Evolutionary conservation across 352 stramenopile genomes (phyloP).

Genomic region (Pythium biforme): DNA sequence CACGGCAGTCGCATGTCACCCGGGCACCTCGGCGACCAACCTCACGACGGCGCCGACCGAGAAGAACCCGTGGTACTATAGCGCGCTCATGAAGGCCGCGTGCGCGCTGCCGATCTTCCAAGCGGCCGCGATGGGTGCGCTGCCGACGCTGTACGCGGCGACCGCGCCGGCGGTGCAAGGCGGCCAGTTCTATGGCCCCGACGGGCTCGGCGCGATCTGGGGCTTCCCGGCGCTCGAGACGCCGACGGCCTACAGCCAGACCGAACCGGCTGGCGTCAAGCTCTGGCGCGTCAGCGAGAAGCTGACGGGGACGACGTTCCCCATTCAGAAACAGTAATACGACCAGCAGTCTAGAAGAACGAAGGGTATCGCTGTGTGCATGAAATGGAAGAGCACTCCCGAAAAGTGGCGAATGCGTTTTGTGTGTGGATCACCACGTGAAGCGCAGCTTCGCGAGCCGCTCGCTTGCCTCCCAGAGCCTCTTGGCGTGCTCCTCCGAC

Average conservation of each 20-base stretch:
- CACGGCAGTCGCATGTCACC: slow-evolving; percentile 19
- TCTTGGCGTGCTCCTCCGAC: slow-evolving; percentile 29
- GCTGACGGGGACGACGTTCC: background rate
- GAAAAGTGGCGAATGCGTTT: too few relatives aligned
- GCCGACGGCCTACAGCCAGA: background rate
- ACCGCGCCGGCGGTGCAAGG: slow-evolving; percentile 21
- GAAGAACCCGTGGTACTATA: background rate
- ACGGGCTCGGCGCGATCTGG: background rate
- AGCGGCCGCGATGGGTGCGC: slow-evolving; percentile 30
- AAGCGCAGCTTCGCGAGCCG: slow-evolving; percentile 27
- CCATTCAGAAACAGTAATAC: background rate
- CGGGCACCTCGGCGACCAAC: slow-evolving; percentile 36
- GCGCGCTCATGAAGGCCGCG: slow-evolving; percentile 11
- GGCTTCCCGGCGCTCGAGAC: background rate
- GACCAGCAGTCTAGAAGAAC: too few relatives aligned
- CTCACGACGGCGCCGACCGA: background rate
- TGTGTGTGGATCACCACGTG: too few relatives aligned
- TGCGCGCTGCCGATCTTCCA: slow-evolving; percentile 22
- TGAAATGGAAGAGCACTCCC: too few relatives aligned
- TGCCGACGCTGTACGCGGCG: slow-evolving; percentile 46
- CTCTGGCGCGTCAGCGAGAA: background rate
- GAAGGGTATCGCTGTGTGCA: too few relatives aligned
- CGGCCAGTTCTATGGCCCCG: slow-evolving; percentile 28
- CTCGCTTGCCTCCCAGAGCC: slow-evolving; percentile 47
- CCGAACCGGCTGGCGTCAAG: background rate